phyloP scores from a whole-genome alignment of 2,329 filamentous ascomycete genomes.

The Gyromitra esculenta region DNA sequence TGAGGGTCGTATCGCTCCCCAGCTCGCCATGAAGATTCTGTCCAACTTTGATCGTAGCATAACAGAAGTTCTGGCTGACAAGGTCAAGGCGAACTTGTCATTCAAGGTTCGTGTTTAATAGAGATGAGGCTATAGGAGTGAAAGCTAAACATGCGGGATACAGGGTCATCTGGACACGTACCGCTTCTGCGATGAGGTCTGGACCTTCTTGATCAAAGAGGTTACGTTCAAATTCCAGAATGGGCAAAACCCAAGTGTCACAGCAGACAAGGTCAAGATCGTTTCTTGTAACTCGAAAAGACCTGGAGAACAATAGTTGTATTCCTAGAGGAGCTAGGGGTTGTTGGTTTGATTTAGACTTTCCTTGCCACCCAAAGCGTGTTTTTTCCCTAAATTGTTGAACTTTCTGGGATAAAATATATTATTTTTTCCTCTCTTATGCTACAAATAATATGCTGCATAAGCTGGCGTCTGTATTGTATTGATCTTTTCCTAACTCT shows the following conservation, averaged over 20 bases:
- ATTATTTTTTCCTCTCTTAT: constrained; percentile 10
- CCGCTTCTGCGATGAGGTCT: constrained; percentile 99
- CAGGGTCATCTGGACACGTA: constrained; percentile 98
- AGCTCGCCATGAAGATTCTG: constrained; percentile 98
- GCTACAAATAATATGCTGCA: constrained; percentile 22
- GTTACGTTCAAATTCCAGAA: constrained; percentile 98
- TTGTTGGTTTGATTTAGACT: constrained; percentile 20
- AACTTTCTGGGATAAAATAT: neutral
- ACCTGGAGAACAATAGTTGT: constrained; percentile 67
- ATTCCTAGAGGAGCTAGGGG: constrained; percentile 2
- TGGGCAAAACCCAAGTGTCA: constrained; percentile 70
- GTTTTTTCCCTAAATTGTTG: constrained; percentile 11
- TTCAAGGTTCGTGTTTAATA: constrained; percentile 78
- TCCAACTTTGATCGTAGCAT: constrained; percentile 94
- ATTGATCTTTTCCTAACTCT: constrained; percentile 22
- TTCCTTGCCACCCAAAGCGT: constrained; percentile 6
- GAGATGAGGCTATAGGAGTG: neutral
- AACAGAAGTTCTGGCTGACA: constrained; percentile 88
- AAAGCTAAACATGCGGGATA: constrained; percentile 25
- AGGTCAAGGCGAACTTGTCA: constrained; percentile 86
- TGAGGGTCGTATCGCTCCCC: constrained; percentile 92
- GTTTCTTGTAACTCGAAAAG: constrained; percentile 96
- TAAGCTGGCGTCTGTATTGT: constrained; percentile 46
- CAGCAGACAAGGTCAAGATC: constrained; percentile 95
- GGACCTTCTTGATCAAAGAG: constrained; percentile 99